These are phyloP conservation scores for Lolium multiflorum DNA, from an alignment of 176 grass and related monocot genomes.

Conservation along the genomic window DNA sequence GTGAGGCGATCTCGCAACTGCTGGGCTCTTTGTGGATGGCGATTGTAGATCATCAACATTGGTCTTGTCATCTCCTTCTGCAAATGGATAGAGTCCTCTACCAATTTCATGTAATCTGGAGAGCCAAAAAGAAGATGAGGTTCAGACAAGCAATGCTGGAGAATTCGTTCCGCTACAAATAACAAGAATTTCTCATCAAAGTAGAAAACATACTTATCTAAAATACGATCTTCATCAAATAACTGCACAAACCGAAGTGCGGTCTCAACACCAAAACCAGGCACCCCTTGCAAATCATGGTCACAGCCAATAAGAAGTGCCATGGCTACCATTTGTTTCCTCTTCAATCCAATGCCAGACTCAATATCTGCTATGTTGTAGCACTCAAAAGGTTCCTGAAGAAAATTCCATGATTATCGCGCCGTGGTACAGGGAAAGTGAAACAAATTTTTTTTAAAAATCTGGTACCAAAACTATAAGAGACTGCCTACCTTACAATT, in stretches of 20 bases:
- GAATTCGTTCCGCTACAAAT: constrained; percentile 6
- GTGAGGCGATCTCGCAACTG: constrained; percentile 57
- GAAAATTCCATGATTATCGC: constrained; percentile 9
- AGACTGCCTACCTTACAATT: constrained; percentile 76
- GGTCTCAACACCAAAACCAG: constrained; percentile 84
- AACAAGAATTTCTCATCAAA: not conserved
- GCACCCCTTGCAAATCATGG: constrained; percentile 76
- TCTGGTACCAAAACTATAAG: not conserved
- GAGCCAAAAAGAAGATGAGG: constrained; percentile 21
- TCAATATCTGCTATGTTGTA: constrained; percentile 91
- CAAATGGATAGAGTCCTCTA: constrained; percentile 57
- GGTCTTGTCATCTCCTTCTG: constrained; percentile 45
- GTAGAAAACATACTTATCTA: constrained; percentile 65
- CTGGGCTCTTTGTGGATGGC: constrained; percentile 37
- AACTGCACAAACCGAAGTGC: constrained; percentile 76
- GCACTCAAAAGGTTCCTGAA: constrained; percentile 99
- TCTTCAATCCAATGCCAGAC: constrained; percentile 78
- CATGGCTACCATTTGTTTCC: constrained; percentile 96
- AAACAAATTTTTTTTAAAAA: not conserved
- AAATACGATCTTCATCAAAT: constrained; percentile 72
- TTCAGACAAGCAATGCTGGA: constrained; percentile 21
- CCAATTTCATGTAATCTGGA: constrained; percentile 79
- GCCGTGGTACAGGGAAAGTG: constrained; percentile 8
- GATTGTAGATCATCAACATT: constrained; percentile 59
- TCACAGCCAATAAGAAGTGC: constrained; percentile 89